Base-by-base conservation (phyloP, 306 rosid species). In the Oxytropis ochrocephala region DNA sequence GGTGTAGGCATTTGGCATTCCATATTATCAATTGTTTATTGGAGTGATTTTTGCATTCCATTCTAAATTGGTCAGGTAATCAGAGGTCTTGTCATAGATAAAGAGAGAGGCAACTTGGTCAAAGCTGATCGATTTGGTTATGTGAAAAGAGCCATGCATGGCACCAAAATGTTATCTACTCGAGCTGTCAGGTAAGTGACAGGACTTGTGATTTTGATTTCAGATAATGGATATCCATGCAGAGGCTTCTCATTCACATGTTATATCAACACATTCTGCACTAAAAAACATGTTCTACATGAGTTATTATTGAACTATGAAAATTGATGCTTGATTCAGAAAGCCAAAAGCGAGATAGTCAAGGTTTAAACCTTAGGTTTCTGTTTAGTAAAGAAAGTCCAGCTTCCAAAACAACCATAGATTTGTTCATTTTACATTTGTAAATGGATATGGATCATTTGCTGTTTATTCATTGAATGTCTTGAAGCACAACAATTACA, bases 111-210 rank as follows among this genome's bases (percentile, higher is more conserved):
- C 49, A 94, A 94, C 81, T 82, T 94, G 83, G 98, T 94, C 48
- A 94, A 90, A 85, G 86, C 98, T 69, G 98, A 94, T 77, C 92
- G 98, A 52, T 94, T 94, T 81, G 97, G 98, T 78, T 90, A 94
- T 74, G 41, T 94, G 21, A 85, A 90, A 78, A 88, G 98, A 83
- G 98, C 96, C 61, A 90, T 94, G 96, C 98, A 94, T 67, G 98
- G 98, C 62, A 90, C 98, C 62, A 65, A 67, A 59, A 94, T 94
- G 98, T 80, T 94, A 38, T 94, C 98, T 73, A 88, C 88, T 58
- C 85, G 85, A 67, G 95, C 83, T 85, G 85, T 94, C 51, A 88
- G 98, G 98, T 93, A 90, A 43, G 48, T 38, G 51, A 60, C 67
- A 75, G 58, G 62, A 75, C 64, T 68, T 80, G 18, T 70, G 43